Evolutionary conservation across 2,329 filamentous ascomycete genomes (phyloP).

Genomic region (Zymoseptoria tritici): DNA sequence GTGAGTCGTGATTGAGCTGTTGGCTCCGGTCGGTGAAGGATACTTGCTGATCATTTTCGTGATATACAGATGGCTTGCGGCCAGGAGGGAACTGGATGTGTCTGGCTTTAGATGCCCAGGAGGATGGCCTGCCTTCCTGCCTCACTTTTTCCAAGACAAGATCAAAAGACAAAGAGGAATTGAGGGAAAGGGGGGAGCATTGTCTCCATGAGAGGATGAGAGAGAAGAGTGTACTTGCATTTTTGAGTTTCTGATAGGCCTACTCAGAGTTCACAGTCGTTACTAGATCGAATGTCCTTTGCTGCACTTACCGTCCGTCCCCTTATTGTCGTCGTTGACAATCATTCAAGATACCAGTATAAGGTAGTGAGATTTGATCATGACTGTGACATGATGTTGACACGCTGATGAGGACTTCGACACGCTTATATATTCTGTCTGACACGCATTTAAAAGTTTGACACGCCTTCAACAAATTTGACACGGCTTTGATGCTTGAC

Average conservation of each 20-base stretch:
- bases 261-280: background rate
- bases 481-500: background rate
- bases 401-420: too few relatives aligned
- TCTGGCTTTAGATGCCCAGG: background rate
- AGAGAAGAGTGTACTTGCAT: background rate
- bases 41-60: background rate
- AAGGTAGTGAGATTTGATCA: too few relatives aligned
- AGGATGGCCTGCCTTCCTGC: background rate
- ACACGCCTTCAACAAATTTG: background rate
- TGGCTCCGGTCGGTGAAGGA: background rate
- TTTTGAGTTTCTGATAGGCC: background rate
- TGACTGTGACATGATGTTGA: too few relatives aligned
- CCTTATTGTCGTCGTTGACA: too few relatives aligned
- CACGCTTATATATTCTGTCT: too few relatives aligned
- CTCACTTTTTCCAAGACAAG: background rate
- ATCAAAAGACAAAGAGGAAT: background rate
- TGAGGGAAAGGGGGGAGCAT: background rate
- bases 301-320: background rate
- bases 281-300: background rate
- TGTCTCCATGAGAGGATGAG: background rate
- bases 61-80: background rate
- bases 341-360: too few relatives aligned
- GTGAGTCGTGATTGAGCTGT: background rate
- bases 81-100: background rate
- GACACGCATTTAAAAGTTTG: too few relatives aligned